Evolutionary conservation across 108 stramenopile genomes (phyloP).

Genomic region (Pseudonitzschia delicatissima): DNA sequence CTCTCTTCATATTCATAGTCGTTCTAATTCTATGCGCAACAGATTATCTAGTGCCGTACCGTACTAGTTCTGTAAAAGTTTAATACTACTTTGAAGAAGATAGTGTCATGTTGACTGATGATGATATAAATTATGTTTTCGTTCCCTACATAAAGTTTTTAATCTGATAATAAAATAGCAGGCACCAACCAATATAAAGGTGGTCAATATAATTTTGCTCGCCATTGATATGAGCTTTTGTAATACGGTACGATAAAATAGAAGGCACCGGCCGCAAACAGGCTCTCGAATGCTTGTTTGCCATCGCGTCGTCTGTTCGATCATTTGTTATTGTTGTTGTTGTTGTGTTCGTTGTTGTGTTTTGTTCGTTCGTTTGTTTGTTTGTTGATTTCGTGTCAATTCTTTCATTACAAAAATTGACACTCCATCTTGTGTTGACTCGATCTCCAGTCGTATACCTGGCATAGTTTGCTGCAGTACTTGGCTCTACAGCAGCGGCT

Average conservation of each 20-base stretch:
- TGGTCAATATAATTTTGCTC: not conserved
- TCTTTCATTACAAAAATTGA: conserved; percentile 61
- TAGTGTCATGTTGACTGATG: too few relatives aligned
- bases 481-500: conserved; percentile 84
- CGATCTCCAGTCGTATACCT: conserved; percentile 90
- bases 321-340: not conserved
- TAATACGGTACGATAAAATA: not conserved
- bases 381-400: not conserved
- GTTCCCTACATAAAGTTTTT: conserved; percentile 14
- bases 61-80: not conserved
- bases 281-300: conserved; percentile 4
- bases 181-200: conserved; percentile 2
- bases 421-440: conserved; percentile 87
- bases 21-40: not conserved
- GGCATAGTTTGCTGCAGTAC: conserved; percentile 87
- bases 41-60: not conserved
- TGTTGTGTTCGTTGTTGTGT: not conserved
- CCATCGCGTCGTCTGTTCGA: conserved; percentile 2
- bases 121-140: conserved; percentile 11
- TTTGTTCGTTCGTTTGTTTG: not conserved
- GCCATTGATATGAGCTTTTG: not conserved
- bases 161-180: not conserved
- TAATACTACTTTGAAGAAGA: not conserved
- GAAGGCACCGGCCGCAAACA: not conserved
- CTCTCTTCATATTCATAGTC: too few relatives aligned